Evolutionary conservation across 768 basidiomycete species (phyloP).

Genomic region (Lactarius quietus): DNA sequence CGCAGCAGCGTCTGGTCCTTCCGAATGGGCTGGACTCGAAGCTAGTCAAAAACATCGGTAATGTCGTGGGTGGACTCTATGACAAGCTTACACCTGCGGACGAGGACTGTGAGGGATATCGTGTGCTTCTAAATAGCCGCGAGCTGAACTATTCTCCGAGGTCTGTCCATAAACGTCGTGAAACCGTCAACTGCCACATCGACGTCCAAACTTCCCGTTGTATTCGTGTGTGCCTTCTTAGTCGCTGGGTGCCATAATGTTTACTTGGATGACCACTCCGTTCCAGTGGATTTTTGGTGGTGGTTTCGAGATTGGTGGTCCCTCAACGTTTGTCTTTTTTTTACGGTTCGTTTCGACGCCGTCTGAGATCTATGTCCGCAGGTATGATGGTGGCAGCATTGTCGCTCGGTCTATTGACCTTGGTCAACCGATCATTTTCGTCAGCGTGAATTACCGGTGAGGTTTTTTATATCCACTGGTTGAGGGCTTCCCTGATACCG

Average conservation of each 20-base stretch:
- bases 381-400: slow-evolving; percentile 27
- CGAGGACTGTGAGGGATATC: slow-evolving; percentile 28
- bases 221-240: slow-evolving; percentile 25
- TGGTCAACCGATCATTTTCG: slow-evolving; percentile 28
- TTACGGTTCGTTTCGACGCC: not conserved
- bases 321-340: slow-evolving; percentile 13
- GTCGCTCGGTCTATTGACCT: slow-evolving; percentile 29
- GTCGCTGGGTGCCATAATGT: no score
- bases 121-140: not conserved
- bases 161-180: slow-evolving; percentile 30
- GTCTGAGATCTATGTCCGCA: not conserved
- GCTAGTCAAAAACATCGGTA: not conserved
- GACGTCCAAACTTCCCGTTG: slow-evolving; percentile 26
- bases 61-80: slow-evolving; percentile 1
- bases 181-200: slow-evolving; percentile 20
- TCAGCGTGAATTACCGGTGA: slow-evolving; percentile 33
- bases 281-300: slow-evolving; percentile 31
- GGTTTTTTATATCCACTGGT: not conserved
- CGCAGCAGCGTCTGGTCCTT: slow-evolving; percentile 27
- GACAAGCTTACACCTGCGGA: slow-evolving; percentile 6
- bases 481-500: not conserved
- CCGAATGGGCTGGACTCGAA: slow-evolving; percentile 7
- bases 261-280: not conserved
- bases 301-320: slow-evolving; percentile 18
- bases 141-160: slow-evolving; percentile 6